phyloP scores from a whole-genome alignment of 148 eudicot species.

The Cornus suecica region DNA sequence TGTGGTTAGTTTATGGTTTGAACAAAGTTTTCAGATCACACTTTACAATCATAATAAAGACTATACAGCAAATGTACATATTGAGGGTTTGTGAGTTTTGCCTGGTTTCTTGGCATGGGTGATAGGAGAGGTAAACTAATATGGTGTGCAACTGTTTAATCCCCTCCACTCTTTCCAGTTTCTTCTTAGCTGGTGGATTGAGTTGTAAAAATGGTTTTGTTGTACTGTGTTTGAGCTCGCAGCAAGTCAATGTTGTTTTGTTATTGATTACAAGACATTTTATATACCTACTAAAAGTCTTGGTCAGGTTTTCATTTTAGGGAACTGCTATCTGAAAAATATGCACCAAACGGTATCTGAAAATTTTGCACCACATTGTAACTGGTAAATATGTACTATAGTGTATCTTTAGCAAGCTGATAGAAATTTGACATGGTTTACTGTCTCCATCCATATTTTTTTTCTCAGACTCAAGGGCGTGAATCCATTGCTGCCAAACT shows the following conservation, averaged over 20 bases:
- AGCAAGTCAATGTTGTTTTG: background rate
- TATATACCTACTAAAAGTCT: background rate
- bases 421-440: background rate
- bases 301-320: background rate
- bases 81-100: background rate
- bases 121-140: background rate
- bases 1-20: background rate
- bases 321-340: background rate
- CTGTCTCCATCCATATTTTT: conserved; percentile 6
- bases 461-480: conserved; percentile 86
- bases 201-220: background rate
- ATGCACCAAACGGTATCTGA: background rate
- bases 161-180: background rate
- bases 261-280: background rate
- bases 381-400: background rate
- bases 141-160: background rate
- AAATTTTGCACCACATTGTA: background rate
- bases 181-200: background rate
- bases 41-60: background rate
- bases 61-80: background rate
- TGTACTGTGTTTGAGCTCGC: background rate
- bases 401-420: background rate
- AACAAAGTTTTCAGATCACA: background rate
- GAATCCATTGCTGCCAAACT: conserved; percentile 94
- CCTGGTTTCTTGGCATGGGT: background rate